Evolutionary conservation across 192 early-diverging fungal genomes (phyloP).

Genomic region (Phlyctochytrium planicorne): DNA sequence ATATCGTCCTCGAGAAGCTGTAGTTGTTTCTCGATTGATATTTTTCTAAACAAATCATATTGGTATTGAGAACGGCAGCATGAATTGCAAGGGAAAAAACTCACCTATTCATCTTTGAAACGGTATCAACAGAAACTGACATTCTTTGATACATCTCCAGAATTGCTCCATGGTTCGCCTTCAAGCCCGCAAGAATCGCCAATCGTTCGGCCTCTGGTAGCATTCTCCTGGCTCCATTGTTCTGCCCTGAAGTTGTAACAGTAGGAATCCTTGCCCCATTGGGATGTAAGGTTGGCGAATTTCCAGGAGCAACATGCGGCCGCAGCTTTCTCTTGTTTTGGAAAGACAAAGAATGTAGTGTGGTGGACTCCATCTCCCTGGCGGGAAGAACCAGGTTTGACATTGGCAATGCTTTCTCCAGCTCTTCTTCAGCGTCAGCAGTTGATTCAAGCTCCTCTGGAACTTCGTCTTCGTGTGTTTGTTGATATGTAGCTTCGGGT

Average conservation of each 20-base stretch:
- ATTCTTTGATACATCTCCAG: slow-evolving; percentile 31
- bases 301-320: background rate
- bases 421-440: slow-evolving; percentile 13
- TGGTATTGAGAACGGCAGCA: background rate
- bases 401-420: background rate
- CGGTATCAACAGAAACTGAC: slow-evolving; percentile 32
- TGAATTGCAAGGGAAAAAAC: background rate
- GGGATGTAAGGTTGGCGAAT: background rate
- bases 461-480: slow-evolving; percentile 11
- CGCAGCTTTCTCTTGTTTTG: background rate
- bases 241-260: background rate
- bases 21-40: slow-evolving; percentile 39
- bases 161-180: slow-evolving; percentile 32
- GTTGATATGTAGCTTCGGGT: background rate
- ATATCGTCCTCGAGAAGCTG: slow-evolving; percentile 37
- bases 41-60: slow-evolving; percentile 27
- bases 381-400: slow-evolving; percentile 14
- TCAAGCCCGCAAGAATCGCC: slow-evolving; percentile 33
- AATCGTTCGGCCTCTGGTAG: slow-evolving; percentile 35
- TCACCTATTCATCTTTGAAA: slow-evolving; percentile 41
- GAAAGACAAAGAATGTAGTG: background rate
- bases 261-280: background rate
- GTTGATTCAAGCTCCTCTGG: slow-evolving; percentile 28
- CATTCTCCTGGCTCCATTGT: slow-evolving; percentile 13
- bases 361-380: slow-evolving; percentile 19